These are phyloP conservation scores for Globisporangium canariense DNA, from an alignment of 352 stramenopile genomes.

Conservation along the genomic window DNA sequence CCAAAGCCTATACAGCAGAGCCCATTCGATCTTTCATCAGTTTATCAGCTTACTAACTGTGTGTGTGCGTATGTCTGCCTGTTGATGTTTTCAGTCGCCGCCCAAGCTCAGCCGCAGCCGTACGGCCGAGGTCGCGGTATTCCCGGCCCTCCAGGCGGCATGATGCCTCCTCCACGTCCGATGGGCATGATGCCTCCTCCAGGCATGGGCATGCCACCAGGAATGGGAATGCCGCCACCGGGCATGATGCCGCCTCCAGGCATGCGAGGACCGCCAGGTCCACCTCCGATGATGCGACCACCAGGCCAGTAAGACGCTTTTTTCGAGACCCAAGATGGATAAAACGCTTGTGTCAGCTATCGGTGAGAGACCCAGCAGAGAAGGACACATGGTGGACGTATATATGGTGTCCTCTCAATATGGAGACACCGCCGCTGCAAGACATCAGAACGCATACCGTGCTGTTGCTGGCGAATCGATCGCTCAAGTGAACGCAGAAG, in stretches of 20 bases:
- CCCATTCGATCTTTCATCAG: slow-evolving; percentile 1
- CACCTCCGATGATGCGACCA: slow-evolving; percentile 31
- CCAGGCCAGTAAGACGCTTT: slow-evolving; percentile 56
- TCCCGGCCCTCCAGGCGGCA: slow-evolving; percentile 47
- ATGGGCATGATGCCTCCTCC: slow-evolving; percentile 76
- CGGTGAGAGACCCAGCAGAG: not conserved
- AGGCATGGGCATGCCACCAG: slow-evolving; percentile 73
- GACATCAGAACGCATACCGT: not conserved
- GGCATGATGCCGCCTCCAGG: slow-evolving; percentile 76
- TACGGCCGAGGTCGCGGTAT: slow-evolving; percentile 81
- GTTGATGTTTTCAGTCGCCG: slow-evolving; percentile 43
- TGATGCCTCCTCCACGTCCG: slow-evolving; percentile 60
- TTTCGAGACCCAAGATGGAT: slow-evolving; percentile 4
- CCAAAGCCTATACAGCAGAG: not conserved
- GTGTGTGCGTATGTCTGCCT: slow-evolving; percentile 5
- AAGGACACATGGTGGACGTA: not conserved
- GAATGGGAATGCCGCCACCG: slow-evolving; percentile 65
- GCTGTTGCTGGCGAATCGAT: not conserved
- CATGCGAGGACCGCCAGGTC: slow-evolving; percentile 55
- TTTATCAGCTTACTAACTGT: slow-evolving; percentile 1
- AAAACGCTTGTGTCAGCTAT: not conserved
- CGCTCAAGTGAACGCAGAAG: not conserved
- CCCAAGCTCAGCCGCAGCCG: slow-evolving; percentile 73
- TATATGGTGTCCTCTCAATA: not conserved
- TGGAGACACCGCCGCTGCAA: not conserved